These are phyloP conservation scores for Lichtheimia ornata DNA, from an alignment of 371 early-diverging fungal species.

Conservation along the genomic window DNA sequence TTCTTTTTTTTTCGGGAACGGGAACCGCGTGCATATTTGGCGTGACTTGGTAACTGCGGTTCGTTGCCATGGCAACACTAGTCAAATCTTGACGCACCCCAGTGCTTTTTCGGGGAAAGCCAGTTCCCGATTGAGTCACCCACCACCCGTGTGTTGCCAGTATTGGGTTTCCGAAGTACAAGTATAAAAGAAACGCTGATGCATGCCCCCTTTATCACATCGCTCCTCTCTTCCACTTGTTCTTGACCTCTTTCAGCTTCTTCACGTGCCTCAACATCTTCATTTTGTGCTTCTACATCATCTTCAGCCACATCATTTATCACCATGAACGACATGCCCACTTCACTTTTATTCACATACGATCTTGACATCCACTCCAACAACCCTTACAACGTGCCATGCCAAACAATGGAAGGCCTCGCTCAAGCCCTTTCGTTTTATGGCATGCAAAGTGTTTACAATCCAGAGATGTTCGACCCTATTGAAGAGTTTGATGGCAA, in stretches of 20 bases:
- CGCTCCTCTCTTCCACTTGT: neutral
- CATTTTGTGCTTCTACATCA: neutral
- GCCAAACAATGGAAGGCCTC: neutral
- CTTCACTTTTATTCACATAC: neutral
- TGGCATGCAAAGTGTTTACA: too few species aligned
- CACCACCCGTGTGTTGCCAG: too few species aligned
- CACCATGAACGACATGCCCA: too few species aligned
- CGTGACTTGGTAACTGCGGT: too few species aligned
- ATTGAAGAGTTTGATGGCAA: conserved; percentile 3
- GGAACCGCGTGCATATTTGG: too few species aligned
- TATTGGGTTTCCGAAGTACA: neutral
- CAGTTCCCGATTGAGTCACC: too few species aligned
- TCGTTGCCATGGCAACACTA: conserved; percentile 1
- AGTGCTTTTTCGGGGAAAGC: too few species aligned
- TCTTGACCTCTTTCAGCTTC: neutral
- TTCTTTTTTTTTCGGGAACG: neutral
- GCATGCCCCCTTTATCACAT: neutral
- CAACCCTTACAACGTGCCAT: neutral
- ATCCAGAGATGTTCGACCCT: neutral
- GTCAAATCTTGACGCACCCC: too few species aligned
- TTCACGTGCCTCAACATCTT: neutral
- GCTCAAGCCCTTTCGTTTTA: neutral
- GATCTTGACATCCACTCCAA: neutral
- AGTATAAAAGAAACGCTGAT: conserved; percentile 1
- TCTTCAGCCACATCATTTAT: neutral